These are phyloP conservation scores for Alternaria triticimaculans DNA, from an alignment of 2,329 filamentous ascomycete genomes.

Conservation along the genomic window DNA sequence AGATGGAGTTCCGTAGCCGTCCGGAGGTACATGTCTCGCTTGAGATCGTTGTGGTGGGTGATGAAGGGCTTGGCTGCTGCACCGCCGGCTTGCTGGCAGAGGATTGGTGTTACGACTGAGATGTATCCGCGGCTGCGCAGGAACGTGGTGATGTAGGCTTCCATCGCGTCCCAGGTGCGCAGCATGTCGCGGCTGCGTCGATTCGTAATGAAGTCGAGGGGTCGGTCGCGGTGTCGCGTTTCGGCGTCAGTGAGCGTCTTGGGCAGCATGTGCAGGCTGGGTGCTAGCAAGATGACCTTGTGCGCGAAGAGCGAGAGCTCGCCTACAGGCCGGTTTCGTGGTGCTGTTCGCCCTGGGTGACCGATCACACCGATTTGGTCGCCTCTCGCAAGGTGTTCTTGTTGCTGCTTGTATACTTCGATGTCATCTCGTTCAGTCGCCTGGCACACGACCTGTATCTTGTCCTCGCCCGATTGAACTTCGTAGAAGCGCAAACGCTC, in stretches of 20 bases:
- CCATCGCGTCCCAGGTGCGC: conserved; percentile 83
- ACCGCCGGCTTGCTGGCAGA: conserved; percentile 93
- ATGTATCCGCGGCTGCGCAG: conserved; percentile 88
- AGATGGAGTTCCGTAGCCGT: conserved; percentile 95
- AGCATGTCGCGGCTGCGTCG: conserved; percentile 83
- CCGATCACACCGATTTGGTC: conserved; percentile 74
- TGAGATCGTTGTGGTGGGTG: conserved; percentile 93
- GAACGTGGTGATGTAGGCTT: conserved; percentile 85
- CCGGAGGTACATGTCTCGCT: conserved; percentile 94
- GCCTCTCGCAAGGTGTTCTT: neutral
- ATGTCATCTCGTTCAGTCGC: neutral
- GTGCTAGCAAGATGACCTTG: conserved; percentile 83
- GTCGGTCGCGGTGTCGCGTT: conserved; percentile 88
- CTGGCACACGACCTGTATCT: neutral
- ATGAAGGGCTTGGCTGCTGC: conserved; percentile 94
- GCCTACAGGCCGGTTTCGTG: conserved; percentile 87
- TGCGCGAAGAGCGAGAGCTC: conserved; percentile 93
- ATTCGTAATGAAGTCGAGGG: conserved; percentile 97
- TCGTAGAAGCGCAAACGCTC: neutral
- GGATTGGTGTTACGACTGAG: conserved; percentile 94
- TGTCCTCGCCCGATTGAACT: neutral
- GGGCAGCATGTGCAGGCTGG: conserved; percentile 89
- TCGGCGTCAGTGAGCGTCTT: conserved; percentile 89
- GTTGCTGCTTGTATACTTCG: neutral
- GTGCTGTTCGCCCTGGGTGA: conserved; percentile 82